Conservation (phyloP, 305 asterid genomes). For the Fraxinus floribunda region DNA sequence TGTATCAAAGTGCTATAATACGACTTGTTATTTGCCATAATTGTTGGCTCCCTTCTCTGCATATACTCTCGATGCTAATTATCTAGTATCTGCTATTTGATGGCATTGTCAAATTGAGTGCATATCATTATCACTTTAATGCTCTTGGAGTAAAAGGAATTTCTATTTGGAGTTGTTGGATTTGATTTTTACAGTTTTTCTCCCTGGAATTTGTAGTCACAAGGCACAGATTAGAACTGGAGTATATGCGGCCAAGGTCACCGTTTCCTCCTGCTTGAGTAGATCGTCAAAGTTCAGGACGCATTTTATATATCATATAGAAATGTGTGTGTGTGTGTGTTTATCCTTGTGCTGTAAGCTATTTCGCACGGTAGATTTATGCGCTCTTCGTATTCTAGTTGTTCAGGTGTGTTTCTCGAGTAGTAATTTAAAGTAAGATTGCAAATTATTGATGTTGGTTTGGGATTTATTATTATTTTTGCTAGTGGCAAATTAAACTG, state of each 20-base stretch:
- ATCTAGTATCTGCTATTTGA: not conserved
- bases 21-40: not conserved
- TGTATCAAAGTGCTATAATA: not conserved
- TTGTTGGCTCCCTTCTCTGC: not conserved
- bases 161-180: constrained; percentile 4
- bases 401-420: constrained; percentile 6
- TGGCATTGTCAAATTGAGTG: not conserved
- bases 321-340: not conserved
- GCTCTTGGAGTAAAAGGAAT: not conserved
- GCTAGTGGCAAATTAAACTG: not conserved
- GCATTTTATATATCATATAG: not conserved
- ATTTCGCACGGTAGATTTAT: not conserved
- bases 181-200: not conserved
- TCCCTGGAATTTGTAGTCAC: constrained; percentile 15
- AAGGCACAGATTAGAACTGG: constrained; percentile 28
- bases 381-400: constrained; percentile 6
- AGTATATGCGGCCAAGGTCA: not conserved
- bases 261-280: not conserved
- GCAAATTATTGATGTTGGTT: not conserved
- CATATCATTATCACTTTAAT: not conserved
- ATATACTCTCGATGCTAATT: not conserved
- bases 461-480: not conserved
- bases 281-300: not conserved
- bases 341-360: constrained; percentile 7
- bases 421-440: not conserved